Evolutionary conservation across 2,329 filamentous ascomycete genomes (phyloP).

Genomic region (Pestalotiopsis sp.): DNA sequence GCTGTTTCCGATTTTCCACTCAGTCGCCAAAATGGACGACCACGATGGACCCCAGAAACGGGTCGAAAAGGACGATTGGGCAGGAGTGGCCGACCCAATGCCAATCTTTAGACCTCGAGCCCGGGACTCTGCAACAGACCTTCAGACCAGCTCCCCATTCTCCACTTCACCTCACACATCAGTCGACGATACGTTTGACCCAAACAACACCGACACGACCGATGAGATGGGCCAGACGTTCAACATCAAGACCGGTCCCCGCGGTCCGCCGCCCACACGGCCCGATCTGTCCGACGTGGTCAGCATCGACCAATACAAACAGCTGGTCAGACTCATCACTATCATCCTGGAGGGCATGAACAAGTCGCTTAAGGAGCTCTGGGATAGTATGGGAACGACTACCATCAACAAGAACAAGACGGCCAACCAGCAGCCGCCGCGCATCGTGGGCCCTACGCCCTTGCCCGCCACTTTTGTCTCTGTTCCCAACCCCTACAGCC

Average conservation of each 20-base stretch:
- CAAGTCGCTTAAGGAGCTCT: slow-evolving; percentile 52
- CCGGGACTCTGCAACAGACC: neutral
- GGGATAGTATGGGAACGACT: slow-evolving; percentile 44
- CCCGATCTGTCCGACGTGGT: slow-evolving; percentile 56
- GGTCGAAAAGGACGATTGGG: neutral
- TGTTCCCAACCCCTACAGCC: slow-evolving; percentile 37
- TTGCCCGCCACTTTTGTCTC: slow-evolving; percentile 25
- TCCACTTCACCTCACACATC: neutral
- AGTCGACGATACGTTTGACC: neutral
- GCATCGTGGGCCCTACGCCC: slow-evolving; percentile 29
- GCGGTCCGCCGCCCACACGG: slow-evolving; percentile 36
- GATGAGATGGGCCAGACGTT: slow-evolving; percentile 5
- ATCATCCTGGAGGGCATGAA: slow-evolving; percentile 60
- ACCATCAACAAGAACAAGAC: slow-evolving; percentile 28
- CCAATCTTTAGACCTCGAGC: neutral
- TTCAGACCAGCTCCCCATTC: neutral
- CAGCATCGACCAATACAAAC: slow-evolving; percentile 49
- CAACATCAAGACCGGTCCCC: neutral
- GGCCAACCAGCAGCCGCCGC: slow-evolving; percentile 22
- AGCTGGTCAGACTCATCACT: slow-evolving; percentile 53
- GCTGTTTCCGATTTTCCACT: neutral
- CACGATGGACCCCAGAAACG: neutral
- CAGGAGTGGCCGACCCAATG: neutral
- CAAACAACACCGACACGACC: neutral
- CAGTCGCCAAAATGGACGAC: neutral